Percentiles rank a stretch among this genome's conserved stretches.
Evolutionary conservation across 2,329 filamentous ascomycete genomes (phyloP).

Genomic region (Trichophyton verrucosum): DNA sequence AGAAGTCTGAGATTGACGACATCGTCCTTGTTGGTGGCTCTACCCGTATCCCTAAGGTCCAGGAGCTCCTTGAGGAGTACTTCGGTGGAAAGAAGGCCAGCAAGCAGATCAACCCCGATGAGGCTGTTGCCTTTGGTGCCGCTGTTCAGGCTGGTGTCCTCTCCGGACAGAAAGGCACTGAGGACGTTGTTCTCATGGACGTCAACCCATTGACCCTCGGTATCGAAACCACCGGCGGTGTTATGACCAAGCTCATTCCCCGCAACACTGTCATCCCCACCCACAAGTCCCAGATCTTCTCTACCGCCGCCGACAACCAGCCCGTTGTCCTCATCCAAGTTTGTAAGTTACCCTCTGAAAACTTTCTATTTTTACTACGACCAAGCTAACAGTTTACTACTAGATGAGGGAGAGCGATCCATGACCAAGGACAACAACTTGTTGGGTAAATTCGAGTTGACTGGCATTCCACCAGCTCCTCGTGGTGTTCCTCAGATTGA

Average conservation of each 20-base stretch:
- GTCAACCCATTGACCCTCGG: slow-evolving; percentile 92
- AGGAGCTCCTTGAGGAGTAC: slow-evolving; percentile 87
- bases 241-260: slow-evolving; percentile 94
- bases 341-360: slow-evolving; percentile 34
- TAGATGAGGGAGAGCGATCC: slow-evolving; percentile 72
- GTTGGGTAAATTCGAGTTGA: slow-evolving; percentile 96
- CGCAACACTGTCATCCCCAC: slow-evolving; percentile 92
- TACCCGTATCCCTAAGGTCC: slow-evolving; percentile 97
- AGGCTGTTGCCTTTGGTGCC: slow-evolving; percentile 95
- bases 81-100: slow-evolving; percentile 91
- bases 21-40: slow-evolving; percentile 98
- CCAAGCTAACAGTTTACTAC: background rate
- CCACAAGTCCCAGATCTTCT: slow-evolving; percentile 97
- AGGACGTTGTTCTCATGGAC: slow-evolving; percentile 83
- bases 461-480: slow-evolving; percentile 84
- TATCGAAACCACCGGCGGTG: slow-evolving; percentile 94
- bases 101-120: slow-evolving; percentile 99
- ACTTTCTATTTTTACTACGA: too few relatives aligned
- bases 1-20: slow-evolving; percentile 89
- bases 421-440: slow-evolving; percentile 96
- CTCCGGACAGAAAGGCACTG: slow-evolving; percentile 70
- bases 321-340: slow-evolving; percentile 91
- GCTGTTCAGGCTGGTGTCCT: slow-evolving; percentile 95
- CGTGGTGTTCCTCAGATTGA: slow-evolving; percentile 97
- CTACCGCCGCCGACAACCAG: slow-evolving; percentile 92